Conservation (phyloP, 176 grass and related monocot species). For the Tillandsia leiboldiana region DNA sequence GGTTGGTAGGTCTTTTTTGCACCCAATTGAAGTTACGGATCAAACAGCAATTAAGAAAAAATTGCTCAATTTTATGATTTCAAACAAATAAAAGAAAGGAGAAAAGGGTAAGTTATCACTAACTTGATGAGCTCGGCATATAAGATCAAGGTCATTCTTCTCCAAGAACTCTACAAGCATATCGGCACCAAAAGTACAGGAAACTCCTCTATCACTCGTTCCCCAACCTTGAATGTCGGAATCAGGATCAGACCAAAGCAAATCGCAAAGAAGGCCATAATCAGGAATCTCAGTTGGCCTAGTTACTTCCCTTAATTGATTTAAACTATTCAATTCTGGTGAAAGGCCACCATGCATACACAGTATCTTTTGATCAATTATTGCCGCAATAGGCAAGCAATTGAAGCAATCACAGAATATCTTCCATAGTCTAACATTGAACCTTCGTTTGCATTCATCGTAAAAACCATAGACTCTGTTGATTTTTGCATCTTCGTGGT, state of each 20-base stretch:
- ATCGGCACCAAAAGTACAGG: constrained; percentile 25
- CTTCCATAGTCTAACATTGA: constrained; percentile 25
- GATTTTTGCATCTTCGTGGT: constrained; percentile 29
- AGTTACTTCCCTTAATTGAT: constrained; percentile 10
- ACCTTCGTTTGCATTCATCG: constrained; percentile 27
- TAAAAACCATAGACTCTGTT: constrained; percentile 30
- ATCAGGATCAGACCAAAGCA: constrained; percentile 29
- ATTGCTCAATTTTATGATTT: too few relatives aligned
- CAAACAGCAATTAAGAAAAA: too few relatives aligned
- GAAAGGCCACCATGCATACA: constrained; percentile 28
- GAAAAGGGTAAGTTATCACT: background rate
- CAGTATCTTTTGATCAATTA: constrained; percentile 22
- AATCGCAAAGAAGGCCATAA: constrained; percentile 29
- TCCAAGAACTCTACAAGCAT: constrained; percentile 28
- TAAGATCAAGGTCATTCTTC: constrained; percentile 26
- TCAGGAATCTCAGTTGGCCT: constrained; percentile 23
- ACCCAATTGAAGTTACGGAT: too few relatives aligned
- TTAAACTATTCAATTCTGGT: constrained; percentile 19
- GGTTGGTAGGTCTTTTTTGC: too few relatives aligned
- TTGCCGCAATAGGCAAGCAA: constrained; percentile 20
- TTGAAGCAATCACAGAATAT: constrained; percentile 33
- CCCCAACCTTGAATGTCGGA: constrained; percentile 13
- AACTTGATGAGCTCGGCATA: constrained; percentile 28
- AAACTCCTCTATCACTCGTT: constrained; percentile 24
- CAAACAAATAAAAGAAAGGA: background rate